Evolutionary conservation across 768 basidiomycete species (phyloP).

Genomic region (Phlebiopsis gigantea): DNA sequence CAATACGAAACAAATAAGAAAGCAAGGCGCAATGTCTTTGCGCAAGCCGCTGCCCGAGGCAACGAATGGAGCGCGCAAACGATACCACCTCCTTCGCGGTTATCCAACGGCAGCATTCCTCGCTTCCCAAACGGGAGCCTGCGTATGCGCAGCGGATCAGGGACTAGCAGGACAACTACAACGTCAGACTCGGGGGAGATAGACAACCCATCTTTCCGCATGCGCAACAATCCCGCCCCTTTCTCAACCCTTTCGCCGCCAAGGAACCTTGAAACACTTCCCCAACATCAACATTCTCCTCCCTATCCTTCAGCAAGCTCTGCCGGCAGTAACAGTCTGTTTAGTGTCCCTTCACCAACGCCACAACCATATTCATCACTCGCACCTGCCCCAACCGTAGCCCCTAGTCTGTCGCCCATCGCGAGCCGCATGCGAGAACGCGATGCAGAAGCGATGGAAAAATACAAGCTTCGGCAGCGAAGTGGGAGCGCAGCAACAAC

Average conservation of each 20-base stretch:
- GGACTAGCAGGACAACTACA: conserved; percentile 70
- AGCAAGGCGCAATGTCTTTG: conserved; percentile 62
- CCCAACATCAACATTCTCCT: conserved; percentile 30
- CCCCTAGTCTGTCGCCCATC: conserved; percentile 66
- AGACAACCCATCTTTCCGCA: conserved; percentile 34
- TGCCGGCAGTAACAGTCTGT: conserved; percentile 33
- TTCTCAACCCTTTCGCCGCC: conserved; percentile 27
- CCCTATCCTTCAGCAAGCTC: conserved; percentile 31
- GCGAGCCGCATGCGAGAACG: conserved; percentile 76
- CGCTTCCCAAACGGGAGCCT: conserved; percentile 34
- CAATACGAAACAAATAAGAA: conserved; percentile 81
- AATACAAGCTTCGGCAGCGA: conserved; percentile 75
- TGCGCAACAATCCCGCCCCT: conserved; percentile 43
- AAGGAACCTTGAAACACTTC: conserved; percentile 21
- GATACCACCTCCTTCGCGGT: conserved; percentile 35
- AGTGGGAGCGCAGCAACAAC: conserved; percentile 74
- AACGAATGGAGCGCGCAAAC: conserved; percentile 42
- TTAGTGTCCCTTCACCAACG: conserved; percentile 33
- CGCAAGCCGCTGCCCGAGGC: conserved; percentile 66
- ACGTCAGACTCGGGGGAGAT: conserved; percentile 73
- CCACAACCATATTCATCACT: conserved; percentile 32
- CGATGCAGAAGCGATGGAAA: conserved; percentile 85
- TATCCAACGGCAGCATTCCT: conserved; percentile 28
- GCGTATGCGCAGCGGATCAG: conserved; percentile 76
- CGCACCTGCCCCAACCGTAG: conserved; percentile 26